Conservation (phyloP, 345 rosid genomes). For the Combretum micranthum region DNA sequence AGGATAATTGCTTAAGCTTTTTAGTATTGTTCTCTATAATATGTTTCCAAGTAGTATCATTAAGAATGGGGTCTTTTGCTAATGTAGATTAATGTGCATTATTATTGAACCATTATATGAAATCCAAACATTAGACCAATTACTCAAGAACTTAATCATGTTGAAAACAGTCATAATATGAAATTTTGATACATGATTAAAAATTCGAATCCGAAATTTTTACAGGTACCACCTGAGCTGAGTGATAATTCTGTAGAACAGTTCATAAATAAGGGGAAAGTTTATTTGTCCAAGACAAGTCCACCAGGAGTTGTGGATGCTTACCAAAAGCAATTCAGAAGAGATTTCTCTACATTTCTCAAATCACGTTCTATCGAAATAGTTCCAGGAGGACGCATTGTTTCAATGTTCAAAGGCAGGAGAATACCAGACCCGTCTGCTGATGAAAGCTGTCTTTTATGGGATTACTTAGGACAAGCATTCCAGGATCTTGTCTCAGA, state of each 20-base stretch:
- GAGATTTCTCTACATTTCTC: slow-evolving; percentile 35
- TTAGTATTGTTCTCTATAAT: too few relatives aligned
- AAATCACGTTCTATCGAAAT: slow-evolving; percentile 24
- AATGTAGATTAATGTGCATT: too few relatives aligned
- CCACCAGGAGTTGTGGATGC: slow-evolving; percentile 23
- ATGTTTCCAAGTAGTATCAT: too few relatives aligned
- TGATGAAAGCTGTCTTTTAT: slow-evolving; percentile 29
- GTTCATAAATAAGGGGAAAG: slow-evolving; percentile 30
- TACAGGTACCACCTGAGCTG: slow-evolving; percentile 36
- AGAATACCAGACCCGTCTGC: slow-evolving; percentile 24
- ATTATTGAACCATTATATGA: too few relatives aligned
- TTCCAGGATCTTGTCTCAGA: slow-evolving; percentile 30
- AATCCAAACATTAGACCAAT: too few relatives aligned
- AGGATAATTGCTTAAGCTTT: too few relatives aligned
- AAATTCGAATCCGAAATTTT: neutral
- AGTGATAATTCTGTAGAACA: slow-evolving; percentile 5
- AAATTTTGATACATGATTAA: neutral
- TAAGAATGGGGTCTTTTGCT: too few relatives aligned
- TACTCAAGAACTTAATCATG: too few relatives aligned
- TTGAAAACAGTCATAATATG: neutral
- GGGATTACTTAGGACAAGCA: slow-evolving; percentile 44
- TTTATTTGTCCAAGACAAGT: slow-evolving; percentile 35
- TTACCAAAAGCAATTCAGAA: slow-evolving; percentile 28
- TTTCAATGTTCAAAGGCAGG: slow-evolving; percentile 26
- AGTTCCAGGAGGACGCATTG: slow-evolving; percentile 32